Conservation (phyloP, 2,329 filamentous ascomycete genomes). For the Leptographium radiaticola region DNA sequence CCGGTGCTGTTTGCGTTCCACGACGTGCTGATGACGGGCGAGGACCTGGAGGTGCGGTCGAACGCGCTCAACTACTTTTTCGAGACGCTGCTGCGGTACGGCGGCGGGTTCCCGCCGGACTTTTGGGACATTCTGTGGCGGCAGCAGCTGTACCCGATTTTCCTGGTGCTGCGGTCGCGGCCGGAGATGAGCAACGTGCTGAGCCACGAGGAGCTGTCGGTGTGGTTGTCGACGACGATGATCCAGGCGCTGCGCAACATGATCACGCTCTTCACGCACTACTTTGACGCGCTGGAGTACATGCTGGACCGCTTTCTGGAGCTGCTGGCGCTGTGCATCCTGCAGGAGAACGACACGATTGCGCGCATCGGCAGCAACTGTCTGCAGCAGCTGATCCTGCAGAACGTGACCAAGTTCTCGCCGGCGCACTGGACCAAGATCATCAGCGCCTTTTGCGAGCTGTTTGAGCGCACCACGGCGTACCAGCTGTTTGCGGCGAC, state of each 20-base stretch:
- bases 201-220: constrained; percentile 92
- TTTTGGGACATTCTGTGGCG: constrained; percentile 99
- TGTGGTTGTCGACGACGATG: constrained; percentile 99
- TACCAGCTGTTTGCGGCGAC: constrained; percentile 89
- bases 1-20: constrained; percentile 97
- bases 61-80: constrained; percentile 93
- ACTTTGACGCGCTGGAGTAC: constrained; percentile 89
- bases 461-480: constrained; percentile 90
- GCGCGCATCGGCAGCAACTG: constrained; percentile 97
- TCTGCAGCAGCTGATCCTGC: constrained; percentile 86
- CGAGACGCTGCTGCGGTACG: constrained; percentile 79
- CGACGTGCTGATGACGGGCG: constrained; percentile 96
- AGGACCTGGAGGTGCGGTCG: constrained; percentile 90
- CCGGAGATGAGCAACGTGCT: constrained; percentile 93
- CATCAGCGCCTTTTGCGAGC: constrained; percentile 86
- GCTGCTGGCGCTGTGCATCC: constrained; percentile 88
- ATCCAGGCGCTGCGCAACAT: constrained; percentile 96
- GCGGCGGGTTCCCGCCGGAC: constrained; percentile 78
- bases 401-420: constrained; percentile 89
- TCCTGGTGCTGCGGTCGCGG: constrained; percentile 91
- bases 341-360: constrained; percentile 97
- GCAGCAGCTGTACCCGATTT: constrained; percentile 93
- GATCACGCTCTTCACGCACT: constrained; percentile 97
- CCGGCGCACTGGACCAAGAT: constrained; percentile 86
- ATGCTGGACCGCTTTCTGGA: constrained; percentile 98